These are phyloP conservation scores for Prototheca wickerhamii DNA, from an alignment of 163 green algal genomes.

Conservation along the genomic window DNA sequence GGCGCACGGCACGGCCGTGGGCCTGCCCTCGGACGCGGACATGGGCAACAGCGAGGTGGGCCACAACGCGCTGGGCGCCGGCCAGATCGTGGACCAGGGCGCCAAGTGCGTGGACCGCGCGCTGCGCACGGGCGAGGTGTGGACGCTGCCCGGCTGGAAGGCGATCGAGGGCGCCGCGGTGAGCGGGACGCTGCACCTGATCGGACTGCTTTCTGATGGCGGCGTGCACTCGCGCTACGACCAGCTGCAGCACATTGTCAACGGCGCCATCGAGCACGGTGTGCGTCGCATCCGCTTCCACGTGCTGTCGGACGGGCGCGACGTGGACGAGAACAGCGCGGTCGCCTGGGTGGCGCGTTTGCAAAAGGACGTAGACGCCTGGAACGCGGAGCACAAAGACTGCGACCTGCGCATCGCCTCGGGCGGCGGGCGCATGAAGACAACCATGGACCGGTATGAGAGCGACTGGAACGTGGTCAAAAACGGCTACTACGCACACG, in stretches of 20 bases:
- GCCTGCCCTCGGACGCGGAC: conserved; percentile 74
- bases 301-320: conserved; percentile 81
- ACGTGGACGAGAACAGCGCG: conserved; percentile 69
- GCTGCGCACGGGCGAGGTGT: conserved; percentile 68
- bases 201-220: conserved; percentile 85
- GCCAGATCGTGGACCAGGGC: conserved; percentile 79
- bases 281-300: conserved; percentile 78
- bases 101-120: conserved; percentile 81
- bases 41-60: conserved; percentile 66
- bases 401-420: conserved; percentile 78
- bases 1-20: conserved; percentile 83
- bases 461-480: conserved; percentile 88
- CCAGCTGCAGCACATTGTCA: conserved; percentile 59
- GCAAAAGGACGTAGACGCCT: conserved; percentile 33
- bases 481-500: conserved; percentile 84
- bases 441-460: conserved; percentile 76
- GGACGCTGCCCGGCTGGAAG: conserved; percentile 70
- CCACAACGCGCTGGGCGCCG: conserved; percentile 81
- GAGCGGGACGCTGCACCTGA: conserved; percentile 80
- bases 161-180: conserved; percentile 41
- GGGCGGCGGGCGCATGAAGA: conserved; percentile 83
- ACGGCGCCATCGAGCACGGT: conserved; percentile 55
- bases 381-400: conserved; percentile 13
- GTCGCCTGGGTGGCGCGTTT: conserved; percentile 26
- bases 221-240: conserved; percentile 87